Evolutionary conservation across 495 filamentous ascomycete species (phyloP), one percentile per base, ranked within the genome.

Genomic region (Daldinia bambusicola): DNA sequence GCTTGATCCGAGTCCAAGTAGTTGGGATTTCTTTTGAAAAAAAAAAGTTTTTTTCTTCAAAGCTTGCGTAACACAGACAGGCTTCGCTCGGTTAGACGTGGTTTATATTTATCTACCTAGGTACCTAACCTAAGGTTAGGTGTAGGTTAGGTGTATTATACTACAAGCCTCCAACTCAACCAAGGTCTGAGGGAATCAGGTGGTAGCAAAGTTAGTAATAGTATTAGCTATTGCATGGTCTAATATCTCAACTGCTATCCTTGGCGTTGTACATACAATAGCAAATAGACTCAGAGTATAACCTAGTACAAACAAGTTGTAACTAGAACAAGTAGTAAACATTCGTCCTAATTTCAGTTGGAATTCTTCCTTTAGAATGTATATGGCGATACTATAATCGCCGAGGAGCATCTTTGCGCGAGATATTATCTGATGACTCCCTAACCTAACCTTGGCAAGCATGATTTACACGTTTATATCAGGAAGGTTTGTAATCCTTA

Each of bases 371-470:
- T n/a, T n/a, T n/a, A n/a, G n/a, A n/a, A n/a, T n/a, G n/a, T n/a
- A 52, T 50, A 72, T 68, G 66, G 66, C 60, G 48, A 72, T 72
- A 67, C 60, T 67, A 65, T 53, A 73, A 73, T 59, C 61, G 40
- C 70, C 70, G 64, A 72, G 50, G 20, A 34, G 52, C 36, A 41
- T 45, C 59, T 58, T 20, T 16, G 16, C 53, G 43, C 61, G 57
- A 52, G 41, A 30, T 60, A 36, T 59, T 37, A 36, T 55, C 9
- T 53, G 38, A 26, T 26, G 26, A 26, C 3, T 26, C 1, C 26
- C 26, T 52, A 57, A 4, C 36, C 48, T 8, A 16, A 64, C 57
- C 63, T 59, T 65, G 58, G 63, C 69, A 18, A 52, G 31, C 14
- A 20, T 7, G 30, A 18, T 22, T 48, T 22, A 48, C 18, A 48